A percentile compares a stretch with the other conserved stretches of the same genome.
These are phyloP conservation scores for Kregervanrija pseudodelftensis DNA, from an alignment of 805 yeast genomes.

Conservation along the genomic window DNA sequence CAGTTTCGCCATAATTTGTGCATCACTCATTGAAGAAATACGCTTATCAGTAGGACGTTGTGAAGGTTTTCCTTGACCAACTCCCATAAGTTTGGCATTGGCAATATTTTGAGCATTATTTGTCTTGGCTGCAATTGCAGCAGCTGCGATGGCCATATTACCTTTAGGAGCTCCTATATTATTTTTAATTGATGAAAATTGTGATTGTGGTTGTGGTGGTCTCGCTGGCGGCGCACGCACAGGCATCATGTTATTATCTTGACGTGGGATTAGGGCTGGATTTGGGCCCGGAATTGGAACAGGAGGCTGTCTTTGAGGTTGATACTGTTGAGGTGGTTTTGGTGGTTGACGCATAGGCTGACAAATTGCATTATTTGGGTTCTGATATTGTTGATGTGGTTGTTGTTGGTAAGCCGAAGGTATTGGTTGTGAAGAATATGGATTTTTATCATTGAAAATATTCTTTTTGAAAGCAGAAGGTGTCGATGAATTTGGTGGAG, in stretches of 20 bases:
- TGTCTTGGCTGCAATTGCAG: conserved; percentile 29
- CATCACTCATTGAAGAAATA: conserved; percentile 67
- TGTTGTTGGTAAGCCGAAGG: conserved; percentile 1
- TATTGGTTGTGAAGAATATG: too few relatives aligned
- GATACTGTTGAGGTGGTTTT: conserved; percentile 14
- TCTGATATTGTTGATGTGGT: neutral
- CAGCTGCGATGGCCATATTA: conserved; percentile 27
- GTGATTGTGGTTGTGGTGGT: conserved; percentile 3
- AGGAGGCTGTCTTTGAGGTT: conserved; percentile 15
- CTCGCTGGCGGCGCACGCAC: neutral
- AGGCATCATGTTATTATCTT: neutral
- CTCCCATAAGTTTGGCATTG: conserved; percentile 12
- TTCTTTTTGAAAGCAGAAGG: too few relatives aligned
- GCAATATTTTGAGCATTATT: conserved; percentile 17
- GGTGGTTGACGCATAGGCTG: neutral
- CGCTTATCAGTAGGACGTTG: conserved; percentile 37
- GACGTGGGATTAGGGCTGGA: neutral
- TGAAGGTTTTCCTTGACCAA: conserved; percentile 1
- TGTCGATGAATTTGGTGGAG: too few relatives aligned
- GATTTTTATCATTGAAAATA: too few relatives aligned
- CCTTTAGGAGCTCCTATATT: conserved; percentile 8
- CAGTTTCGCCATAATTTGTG: conserved; percentile 76
- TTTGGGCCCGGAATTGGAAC: neutral
- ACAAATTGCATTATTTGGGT: neutral
- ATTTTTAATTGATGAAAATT: conserved; percentile 7